These are phyloP conservation scores for Danielozyma ontarioensis DNA, from an alignment of 805 yeast species.

Conservation along the genomic window DNA sequence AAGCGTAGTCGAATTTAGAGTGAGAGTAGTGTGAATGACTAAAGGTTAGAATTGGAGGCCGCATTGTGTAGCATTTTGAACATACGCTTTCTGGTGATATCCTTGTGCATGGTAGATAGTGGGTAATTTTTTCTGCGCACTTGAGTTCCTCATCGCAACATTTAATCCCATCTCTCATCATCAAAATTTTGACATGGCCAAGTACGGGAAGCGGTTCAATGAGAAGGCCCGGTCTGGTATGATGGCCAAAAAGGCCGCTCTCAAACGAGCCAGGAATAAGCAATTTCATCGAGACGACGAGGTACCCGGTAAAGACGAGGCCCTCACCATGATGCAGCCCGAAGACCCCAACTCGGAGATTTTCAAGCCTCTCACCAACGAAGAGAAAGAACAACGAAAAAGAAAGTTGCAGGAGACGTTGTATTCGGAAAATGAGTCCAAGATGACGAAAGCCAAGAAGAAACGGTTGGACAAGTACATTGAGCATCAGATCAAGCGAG, in stretches of 20 bases:
- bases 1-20: constrained; percentile 53
- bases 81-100: neutral
- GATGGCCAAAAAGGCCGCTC: constrained; percentile 70
- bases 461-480: constrained; percentile 86
- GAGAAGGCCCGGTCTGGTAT: constrained; percentile 84
- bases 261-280: constrained; percentile 64
- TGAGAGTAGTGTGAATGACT: constrained; percentile 46
- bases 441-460: constrained; percentile 65
- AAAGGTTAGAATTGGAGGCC: constrained; percentile 29
- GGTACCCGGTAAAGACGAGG: constrained; percentile 28
- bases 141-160: neutral
- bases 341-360: constrained; percentile 57
- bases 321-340: constrained; percentile 10
- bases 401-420: constrained; percentile 56
- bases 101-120: neutral
- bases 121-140: constrained; percentile 1
- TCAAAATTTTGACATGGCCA: no score
- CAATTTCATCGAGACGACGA: constrained; percentile 53
- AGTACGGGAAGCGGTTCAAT: constrained; percentile 73
- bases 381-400: constrained; percentile 61
- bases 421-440: constrained; percentile 58
- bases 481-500: constrained; percentile 82
- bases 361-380: constrained; percentile 56
- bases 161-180: no score
- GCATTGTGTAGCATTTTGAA: no score